Evolutionary conservation across 192 early-diverging fungal species (phyloP).

Genomic region (Jimgerdemannia flammicorona): DNA sequence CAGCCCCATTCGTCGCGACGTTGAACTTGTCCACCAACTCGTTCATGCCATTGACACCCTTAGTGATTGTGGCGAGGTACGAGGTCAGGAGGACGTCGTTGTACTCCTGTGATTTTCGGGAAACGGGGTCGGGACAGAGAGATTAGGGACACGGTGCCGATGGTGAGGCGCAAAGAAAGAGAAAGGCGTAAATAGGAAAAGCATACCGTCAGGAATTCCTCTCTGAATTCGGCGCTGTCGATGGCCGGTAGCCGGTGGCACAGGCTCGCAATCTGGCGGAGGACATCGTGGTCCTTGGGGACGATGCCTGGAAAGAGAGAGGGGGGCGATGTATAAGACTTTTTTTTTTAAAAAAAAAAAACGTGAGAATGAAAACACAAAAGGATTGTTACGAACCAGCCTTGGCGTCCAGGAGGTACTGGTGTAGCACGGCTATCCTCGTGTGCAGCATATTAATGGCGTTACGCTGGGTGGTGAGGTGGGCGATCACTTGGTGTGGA

Average conservation of each 20-base stretch:
- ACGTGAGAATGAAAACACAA: not conserved
- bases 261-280: conserved; percentile 74
- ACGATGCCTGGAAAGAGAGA: conserved; percentile 28
- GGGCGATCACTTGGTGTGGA: conserved; percentile 51
- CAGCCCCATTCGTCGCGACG: conserved; percentile 23
- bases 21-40: conserved; percentile 63
- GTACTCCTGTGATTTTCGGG: conserved; percentile 56
- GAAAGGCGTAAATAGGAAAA: not conserved
- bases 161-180: no score
- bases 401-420: conserved; percentile 73
- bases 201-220: conserved; percentile 68
- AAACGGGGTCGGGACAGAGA: not conserved
- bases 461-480: conserved; percentile 70
- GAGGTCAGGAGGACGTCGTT: conserved; percentile 76
- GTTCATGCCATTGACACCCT: conserved; percentile 61
- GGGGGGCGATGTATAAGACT: no score
- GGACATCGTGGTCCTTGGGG: conserved; percentile 66
- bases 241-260: conserved; percentile 70
- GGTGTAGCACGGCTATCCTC: conserved; percentile 61
- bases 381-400: conserved; percentile 36
- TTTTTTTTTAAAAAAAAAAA: conserved; percentile 3
- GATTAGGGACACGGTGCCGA: not conserved
- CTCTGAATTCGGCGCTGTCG: conserved; percentile 58
- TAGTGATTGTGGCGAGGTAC: conserved; percentile 75
- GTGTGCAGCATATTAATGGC: conserved; percentile 81